Evolutionary conservation across 768 basidiomycete species (phyloP).

Genomic region (Lactarius hengduanensis): DNA sequence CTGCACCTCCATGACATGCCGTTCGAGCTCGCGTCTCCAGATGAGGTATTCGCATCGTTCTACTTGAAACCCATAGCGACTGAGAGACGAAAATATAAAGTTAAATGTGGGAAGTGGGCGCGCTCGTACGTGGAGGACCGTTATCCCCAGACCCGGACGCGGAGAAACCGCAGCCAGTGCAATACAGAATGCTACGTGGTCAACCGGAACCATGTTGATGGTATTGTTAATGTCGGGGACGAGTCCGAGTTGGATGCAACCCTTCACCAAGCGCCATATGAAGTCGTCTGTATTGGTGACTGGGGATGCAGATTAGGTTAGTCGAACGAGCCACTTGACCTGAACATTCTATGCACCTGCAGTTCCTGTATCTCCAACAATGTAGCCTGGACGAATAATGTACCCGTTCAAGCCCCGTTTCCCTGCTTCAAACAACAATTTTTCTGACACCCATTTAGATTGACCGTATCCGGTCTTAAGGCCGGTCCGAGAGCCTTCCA

Average conservation of each 20-base stretch:
- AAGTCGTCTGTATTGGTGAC: constrained; percentile 99
- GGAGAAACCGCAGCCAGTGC: constrained; percentile 69
- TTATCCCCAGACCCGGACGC: constrained; percentile 41
- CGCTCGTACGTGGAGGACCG: constrained; percentile 84
- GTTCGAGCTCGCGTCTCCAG: constrained; percentile 91
- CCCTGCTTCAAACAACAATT: constrained; percentile 88
- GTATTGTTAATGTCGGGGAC: constrained; percentile 98
- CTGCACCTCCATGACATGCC: constrained; percentile 90
- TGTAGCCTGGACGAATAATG: constrained; percentile 92
- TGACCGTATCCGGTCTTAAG: constrained; percentile 95
- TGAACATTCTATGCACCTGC: constrained; percentile 58
- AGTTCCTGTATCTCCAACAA: constrained; percentile 86
- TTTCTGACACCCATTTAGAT: constrained; percentile 98
- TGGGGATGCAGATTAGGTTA: constrained; percentile 33
- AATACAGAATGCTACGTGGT: constrained; percentile 87
- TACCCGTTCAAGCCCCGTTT: constrained; percentile 79
- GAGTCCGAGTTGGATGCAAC: constrained; percentile 96
- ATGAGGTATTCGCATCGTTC: constrained; percentile 81
- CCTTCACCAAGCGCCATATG: constrained; percentile 96
- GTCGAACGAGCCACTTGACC: not conserved
- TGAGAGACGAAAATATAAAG: constrained; percentile 69
- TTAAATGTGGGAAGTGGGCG: constrained; percentile 89
- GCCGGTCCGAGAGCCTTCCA: constrained; percentile 74
- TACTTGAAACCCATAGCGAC: constrained; percentile 77
- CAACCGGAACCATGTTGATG: constrained; percentile 97